Conservation (phyloP, 345 rosid species). For the Eucalyptus regnans region DNA sequence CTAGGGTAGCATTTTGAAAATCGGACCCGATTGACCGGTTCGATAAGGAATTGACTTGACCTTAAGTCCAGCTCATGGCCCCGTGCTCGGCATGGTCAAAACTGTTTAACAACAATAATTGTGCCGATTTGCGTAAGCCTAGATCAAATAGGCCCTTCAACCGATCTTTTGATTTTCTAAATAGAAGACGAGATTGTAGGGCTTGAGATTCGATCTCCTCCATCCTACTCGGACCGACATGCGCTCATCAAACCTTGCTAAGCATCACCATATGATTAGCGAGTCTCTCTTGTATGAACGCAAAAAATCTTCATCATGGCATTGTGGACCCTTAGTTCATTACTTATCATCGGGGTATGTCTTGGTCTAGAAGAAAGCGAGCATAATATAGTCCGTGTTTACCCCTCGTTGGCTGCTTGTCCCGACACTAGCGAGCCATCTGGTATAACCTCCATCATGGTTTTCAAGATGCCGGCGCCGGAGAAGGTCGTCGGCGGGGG, state of each 20-base stretch:
- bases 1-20: too few species aligned
- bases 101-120: background rate
- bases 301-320: background rate
- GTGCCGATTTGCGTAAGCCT: background rate
- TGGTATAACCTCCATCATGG: too few species aligned
- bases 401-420: background rate
- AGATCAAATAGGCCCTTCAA: background rate
- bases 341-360: background rate
- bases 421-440: background rate
- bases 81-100: background rate
- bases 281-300: background rate
- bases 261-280: background rate
- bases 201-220: background rate
- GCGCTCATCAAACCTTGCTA: background rate
- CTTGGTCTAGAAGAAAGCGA: background rate
- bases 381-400: background rate
- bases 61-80: background rate
- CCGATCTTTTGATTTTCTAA: background rate
- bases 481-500: background rate
- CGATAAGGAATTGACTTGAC: background rate
- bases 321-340: background rate
- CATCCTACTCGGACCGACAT: background rate
- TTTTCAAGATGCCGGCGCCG: fast-evolving
- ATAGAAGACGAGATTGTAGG: background rate
- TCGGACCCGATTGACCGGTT: background rate